Evolutionary conservation across 768 basidiomycete species (phyloP), one percentile per base, ranked within the genome.

Genomic region (Cubamyces sp.): DNA sequence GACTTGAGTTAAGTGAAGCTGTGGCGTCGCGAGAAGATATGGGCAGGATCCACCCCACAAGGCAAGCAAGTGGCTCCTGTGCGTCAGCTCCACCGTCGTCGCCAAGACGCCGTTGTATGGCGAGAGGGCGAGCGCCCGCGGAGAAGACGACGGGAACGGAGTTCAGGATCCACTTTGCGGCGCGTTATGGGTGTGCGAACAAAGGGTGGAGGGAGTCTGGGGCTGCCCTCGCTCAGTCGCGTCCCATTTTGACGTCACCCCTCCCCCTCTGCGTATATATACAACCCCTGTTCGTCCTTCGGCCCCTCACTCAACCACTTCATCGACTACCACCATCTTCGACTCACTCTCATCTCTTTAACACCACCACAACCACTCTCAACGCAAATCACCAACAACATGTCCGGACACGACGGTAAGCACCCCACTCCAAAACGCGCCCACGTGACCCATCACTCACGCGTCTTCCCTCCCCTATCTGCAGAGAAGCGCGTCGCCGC

Each of bases 401-500:
- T 62, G 61, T 62, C 61, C 41, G 54, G 54, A 45, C 54, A 62
- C 49, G 61, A 62, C 41, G 52, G 61, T 62, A n/a, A 39, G 54
- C 28, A 21, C 18, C 26, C 16, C 9, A 6, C 12, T 30, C 19
- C 21, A 45, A 26, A n/a, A 61, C 60, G 40, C 54, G 37, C 47
- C 42, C 48, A 45, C 54, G 54, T 48, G 47, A 50, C 26, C 16
- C 8, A 8, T 47, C 16, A 42, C 55, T 58, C 6, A 54, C 46
- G 48, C 30, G 54, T 55, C 4, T 9, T 51, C n/a, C n/a, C 23
- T 1, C 40, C 21, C 41, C 34, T 34, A 11, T 34, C 34, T 34
- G 16, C 45, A 64, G 63, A 64, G 39, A 56, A 74, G 6, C 81
- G 80, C 65, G 84, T 87, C 49, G 78, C 79, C 25, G 83, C 81